Percentiles rank a stretch among this genome's conserved stretches.
Conservation (phyloP, 345 rosid genomes). For the Citrus medica region DNA sequence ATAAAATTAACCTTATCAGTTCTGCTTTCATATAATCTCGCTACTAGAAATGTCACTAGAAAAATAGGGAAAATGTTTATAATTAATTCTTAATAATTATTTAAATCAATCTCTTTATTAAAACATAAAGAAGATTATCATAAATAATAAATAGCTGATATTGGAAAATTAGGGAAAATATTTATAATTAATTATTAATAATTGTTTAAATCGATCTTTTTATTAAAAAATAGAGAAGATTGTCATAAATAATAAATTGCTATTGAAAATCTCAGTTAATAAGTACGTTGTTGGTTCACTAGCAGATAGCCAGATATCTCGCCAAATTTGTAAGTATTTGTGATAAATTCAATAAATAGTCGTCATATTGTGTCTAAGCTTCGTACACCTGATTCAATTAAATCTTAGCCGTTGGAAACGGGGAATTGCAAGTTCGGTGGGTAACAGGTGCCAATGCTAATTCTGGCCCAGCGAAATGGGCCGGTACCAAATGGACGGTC, state of each 20-base stretch:
- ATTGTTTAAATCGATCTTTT: not conserved
- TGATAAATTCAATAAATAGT: not conserved
- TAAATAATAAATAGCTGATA: too few species aligned
- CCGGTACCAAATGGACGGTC: not conserved
- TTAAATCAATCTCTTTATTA: not conserved
- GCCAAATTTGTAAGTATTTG: not conserved
- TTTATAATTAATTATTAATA: not conserved
- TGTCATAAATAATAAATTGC: not conserved
- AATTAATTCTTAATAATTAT: not conserved
- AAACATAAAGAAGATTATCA: not conserved
- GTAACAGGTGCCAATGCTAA: too few species aligned
- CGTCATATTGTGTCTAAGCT: not conserved
- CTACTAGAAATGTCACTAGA: too few species aligned
- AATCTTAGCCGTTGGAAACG: not conserved
- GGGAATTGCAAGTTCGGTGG: too few species aligned
- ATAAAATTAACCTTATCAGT: not conserved
- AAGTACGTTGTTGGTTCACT: too few species aligned
- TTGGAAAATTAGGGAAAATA: too few species aligned
- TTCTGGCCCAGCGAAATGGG: not conserved
- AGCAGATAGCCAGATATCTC: too few species aligned
- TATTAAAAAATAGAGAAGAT: not conserved
- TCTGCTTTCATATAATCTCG: not conserved
- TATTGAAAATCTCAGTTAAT: too few species aligned
- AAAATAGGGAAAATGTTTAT: too few species aligned
- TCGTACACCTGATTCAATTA: not conserved